Evolutionary conservation across 1,284 basidiomycete genomes (phyloP), one percentile per base, ranked within the genome.

Genomic region (Ceratobasidium sp.): DNA sequence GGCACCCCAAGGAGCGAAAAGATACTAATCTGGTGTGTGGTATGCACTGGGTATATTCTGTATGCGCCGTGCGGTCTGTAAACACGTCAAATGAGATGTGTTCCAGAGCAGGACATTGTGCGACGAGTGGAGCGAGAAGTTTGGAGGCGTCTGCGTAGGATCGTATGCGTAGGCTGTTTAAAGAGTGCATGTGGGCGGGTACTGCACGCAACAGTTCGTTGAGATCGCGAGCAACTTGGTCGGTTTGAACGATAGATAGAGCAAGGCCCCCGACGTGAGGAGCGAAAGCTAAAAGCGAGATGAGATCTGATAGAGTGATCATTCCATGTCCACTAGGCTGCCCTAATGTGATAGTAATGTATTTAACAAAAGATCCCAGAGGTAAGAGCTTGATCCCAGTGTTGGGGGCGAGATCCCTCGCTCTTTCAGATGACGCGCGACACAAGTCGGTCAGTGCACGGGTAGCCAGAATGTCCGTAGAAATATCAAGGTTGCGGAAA

Each of bases 1-100:
- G 62, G 57, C 70, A 73, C 2, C 70, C 70, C 44, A 73, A 50
- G 14, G 70, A 73, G 41, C 70, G 70, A 73, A 73, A 73, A 6
- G 70, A 73, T 44, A 48, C 35, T 35, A 73, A 35, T n/a, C 16
- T n/a, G 41, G 70, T 41, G 38, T 5, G 33, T 46, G 27, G 16
- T 2, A 38, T 33, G 18, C 8, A 6, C 59, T 60, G 27, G 30
- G 23, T 60, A 20, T 60, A 35, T 38, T 60, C 59, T 50, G 18
- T 35, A 33, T 60, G 23, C 59, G 30, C 27, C 33, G 30, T 60
- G 33, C 18, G 20, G 18, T 73, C 70, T 12, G 30, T n/a, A 33
- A 48, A 65, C 23, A 65, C 38, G 14, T 73, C 70, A 20, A 73
- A 35, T 23, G 70, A 44, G 44, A 73, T 54, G 20, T 73, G 57